Evolutionary conservation across 1,139 yeast genomes (phyloP).

Genomic region (Suhomyces bribrorum): DNA sequence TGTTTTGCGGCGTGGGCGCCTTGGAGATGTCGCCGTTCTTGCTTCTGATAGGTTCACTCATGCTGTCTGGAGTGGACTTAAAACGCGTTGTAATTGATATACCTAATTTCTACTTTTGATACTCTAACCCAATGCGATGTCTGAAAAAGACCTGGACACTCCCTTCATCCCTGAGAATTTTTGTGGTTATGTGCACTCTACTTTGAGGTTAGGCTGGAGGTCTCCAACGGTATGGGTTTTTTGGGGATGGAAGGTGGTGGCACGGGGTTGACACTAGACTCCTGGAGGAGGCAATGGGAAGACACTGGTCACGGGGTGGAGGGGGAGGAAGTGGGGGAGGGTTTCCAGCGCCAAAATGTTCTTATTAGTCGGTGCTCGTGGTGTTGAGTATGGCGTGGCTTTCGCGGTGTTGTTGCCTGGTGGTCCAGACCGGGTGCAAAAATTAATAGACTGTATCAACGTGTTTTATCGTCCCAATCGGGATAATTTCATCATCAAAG

Average conservation of each 20-base stretch:
- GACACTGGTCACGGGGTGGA: too few species aligned
- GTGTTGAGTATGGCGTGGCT: background rate
- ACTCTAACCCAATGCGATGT: background rate
- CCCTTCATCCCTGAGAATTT: background rate
- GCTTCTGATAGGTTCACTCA: slow-evolving; percentile 72
- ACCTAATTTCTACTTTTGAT: too few species aligned
- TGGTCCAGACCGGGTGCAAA: background rate
- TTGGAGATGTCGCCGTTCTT: slow-evolving; percentile 76
- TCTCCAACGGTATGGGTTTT: too few species aligned
- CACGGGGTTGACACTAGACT: too few species aligned
- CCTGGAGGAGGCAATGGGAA: too few species aligned
- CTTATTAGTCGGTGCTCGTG: too few species aligned
- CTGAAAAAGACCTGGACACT: background rate
- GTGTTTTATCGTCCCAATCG: background rate
- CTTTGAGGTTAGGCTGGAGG: too few species aligned
- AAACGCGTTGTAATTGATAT: too few species aligned
- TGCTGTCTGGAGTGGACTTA: slow-evolving; percentile 21
- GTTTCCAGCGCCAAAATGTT: too few species aligned
- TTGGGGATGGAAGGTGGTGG: too few species aligned
- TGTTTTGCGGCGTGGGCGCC: slow-evolving; percentile 99
- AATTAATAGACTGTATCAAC: background rate
- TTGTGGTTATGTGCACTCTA: background rate
- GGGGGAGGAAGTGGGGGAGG: too few species aligned
- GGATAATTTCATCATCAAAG: background rate
- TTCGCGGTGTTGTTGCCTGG: background rate